Percentiles rank a stretch among this genome's conserved stretches.
Conservation (phyloP, 352 stramenopile genomes). For the Chrysophaeum taylorii region DNA sequence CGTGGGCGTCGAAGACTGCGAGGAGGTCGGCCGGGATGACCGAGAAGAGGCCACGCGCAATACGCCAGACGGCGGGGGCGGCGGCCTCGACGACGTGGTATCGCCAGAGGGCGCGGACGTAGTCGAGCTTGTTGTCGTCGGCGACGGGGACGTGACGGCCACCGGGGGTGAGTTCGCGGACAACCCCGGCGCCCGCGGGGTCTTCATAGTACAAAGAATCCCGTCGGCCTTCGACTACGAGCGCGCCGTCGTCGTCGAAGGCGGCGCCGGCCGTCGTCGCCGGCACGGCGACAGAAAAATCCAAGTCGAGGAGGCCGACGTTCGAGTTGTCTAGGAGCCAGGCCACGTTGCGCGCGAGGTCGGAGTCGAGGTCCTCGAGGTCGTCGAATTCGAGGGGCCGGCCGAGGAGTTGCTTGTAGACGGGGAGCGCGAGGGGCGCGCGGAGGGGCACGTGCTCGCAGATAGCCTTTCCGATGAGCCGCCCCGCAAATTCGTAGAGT, state of each 20-base stretch:
- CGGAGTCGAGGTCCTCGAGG: slow-evolving; percentile 70
- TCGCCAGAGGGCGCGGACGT: slow-evolving; percentile 73
- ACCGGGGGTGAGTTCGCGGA: slow-evolving; percentile 66
- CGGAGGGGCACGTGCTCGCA: slow-evolving; percentile 64
- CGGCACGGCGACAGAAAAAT: slow-evolving; percentile 65
- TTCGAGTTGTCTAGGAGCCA: slow-evolving; percentile 68
- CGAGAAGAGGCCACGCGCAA: slow-evolving; percentile 77
- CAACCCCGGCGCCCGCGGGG: slow-evolving; percentile 61
- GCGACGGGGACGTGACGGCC: slow-evolving; percentile 69
- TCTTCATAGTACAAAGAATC: slow-evolving; percentile 41
- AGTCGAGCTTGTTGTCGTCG: slow-evolving; percentile 84
- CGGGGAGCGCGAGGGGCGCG: slow-evolving; percentile 59
- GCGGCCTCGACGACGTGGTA: slow-evolving; percentile 77
- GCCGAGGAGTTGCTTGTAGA: slow-evolving; percentile 72
- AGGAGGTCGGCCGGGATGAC: slow-evolving; percentile 73
- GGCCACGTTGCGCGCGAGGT: slow-evolving; percentile 81
- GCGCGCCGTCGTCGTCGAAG: not conserved
- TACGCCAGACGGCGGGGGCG: slow-evolving; percentile 69
- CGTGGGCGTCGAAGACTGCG: slow-evolving; percentile 82
- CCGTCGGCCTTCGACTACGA: slow-evolving; percentile 42
- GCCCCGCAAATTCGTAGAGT: slow-evolving; percentile 67
- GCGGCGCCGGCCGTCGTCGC: too few relatives aligned
- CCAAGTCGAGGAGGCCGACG: slow-evolving; percentile 58
- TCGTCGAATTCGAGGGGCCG: slow-evolving; percentile 72
- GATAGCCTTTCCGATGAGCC: slow-evolving; percentile 69